Base-by-base conservation (phyloP, 106 monocot species). In the Xerophyta viscosa region DNA sequence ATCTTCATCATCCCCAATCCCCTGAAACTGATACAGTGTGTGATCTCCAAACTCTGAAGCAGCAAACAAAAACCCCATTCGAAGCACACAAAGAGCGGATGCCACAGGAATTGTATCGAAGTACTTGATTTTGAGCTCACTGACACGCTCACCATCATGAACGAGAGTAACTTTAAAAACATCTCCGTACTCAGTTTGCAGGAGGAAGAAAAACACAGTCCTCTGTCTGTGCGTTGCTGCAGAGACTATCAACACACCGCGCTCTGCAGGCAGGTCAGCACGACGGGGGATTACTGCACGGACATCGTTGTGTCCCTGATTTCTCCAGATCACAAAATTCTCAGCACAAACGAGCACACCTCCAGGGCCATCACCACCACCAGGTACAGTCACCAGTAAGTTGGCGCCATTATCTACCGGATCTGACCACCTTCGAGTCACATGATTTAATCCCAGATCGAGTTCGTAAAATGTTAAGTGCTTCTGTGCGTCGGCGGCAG, bases 401-500 rank as follows among this genome's bases (percentile, higher is more conserved):
- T 96, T 88, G 11, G 96, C 96, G 5, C 96, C 96, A 21, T 96
- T 96, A 48, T 96, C 96, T 8, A 96, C 64, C 0, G 96, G 88
- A 46, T 96, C 96, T 0, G 88, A 76, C 85, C 84, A 88, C 48
- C 84, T 84, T 14, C 96, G 66, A 15, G 96, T 84, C 20, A 96
- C 96, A 29, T 96, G 96, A 52, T 96, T 96, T 42, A 98, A 76
- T 9, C 96, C 96, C 6, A 89, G 68, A 44, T 98, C 96, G 23
- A 98, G 89, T 66, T 98, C 96, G n/a, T 98, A 98, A 65, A 89
- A 98, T 7, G 96, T 98, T 20, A 98, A 78, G 56, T 86, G 82
- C 70, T 98, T 98, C 79, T 98, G 96, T 4, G 96, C 96, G 6
- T 89, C 85, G 2, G 57, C 58, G 6, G 96, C 89, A 8, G 96